Base-by-base conservation (phyloP, 257 asterid genomes). In the Fraxinus cuspidata region DNA sequence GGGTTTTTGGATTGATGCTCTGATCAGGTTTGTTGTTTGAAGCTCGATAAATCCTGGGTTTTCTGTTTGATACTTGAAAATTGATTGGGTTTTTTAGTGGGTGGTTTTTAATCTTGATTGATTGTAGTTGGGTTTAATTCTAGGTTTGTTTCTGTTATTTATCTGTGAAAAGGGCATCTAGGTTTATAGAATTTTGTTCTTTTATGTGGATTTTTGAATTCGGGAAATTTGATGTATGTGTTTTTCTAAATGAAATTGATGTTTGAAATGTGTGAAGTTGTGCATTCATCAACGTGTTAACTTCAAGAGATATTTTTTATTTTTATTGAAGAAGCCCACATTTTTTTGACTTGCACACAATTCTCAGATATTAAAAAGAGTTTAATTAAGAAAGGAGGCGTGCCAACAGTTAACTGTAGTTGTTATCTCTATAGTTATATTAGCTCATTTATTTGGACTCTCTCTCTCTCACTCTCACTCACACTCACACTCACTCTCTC, bases 171-270 rank as follows among this genome's bases (percentile, higher is more conserved):
- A 1, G 66, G 19, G 74, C 73, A 74, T 72, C 68, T 85, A 83
- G 89, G 88, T 85, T 87, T 87, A 78, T 65, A 78, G 84, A 53
- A 13, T 66, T 56, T 74, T 73, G 27, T 53, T 79, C 71, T 83
- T 65, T 10, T 60, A 70, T 49, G 74, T 78, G 81, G 79, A 72
- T 9, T 56, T 70, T 67, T 38, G 81, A 42, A 75, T 66, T n/a
- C 56, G 2, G 42, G 76, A 77, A 81, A 70, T 56, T 75, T 5
- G 40, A 35, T 76, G 15, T 64, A 66, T 79, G 70, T 28, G 49
- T 74, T 84, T 78, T 75, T 37, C 79, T 7, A 19, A 49, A 74
- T 29, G 28, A 28, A 23, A 60, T 69, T 1, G 11, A 27, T 3
- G 42, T 34, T 16, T 35, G 44, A 51, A 23, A 32, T 75, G 9